phyloP scores from a whole-genome alignment of 768 basidiomycete genomes.

The Agaricus sinodeliciosus region DNA sequence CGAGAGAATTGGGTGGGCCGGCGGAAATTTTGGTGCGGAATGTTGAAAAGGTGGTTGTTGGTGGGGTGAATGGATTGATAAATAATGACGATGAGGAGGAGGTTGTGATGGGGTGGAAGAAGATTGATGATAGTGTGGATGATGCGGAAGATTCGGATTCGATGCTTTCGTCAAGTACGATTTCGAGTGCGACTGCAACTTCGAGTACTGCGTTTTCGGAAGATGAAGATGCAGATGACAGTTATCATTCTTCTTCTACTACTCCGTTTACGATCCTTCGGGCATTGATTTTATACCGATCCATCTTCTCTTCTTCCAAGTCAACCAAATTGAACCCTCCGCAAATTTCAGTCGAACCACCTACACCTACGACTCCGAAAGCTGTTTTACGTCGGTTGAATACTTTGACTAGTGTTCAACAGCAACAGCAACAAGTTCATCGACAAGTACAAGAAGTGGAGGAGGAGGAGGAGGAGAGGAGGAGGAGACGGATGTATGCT shows the following conservation, averaged over 20 bases:
- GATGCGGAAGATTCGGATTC: too few relatives aligned
- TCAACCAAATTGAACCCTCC: slow-evolving; percentile 37
- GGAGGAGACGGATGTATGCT: slow-evolving; percentile 33
- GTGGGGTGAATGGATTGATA: not conserved
- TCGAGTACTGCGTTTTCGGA: not conserved
- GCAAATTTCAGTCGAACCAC: slow-evolving; percentile 26
- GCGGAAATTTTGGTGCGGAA: slow-evolving; percentile 45
- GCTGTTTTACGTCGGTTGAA: not conserved
- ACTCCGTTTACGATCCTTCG: slow-evolving; percentile 35
- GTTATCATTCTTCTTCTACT: slow-evolving; percentile 38
- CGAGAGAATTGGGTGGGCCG: slow-evolving; percentile 56
- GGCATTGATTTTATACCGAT: slow-evolving; percentile 55
- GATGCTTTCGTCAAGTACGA: too few relatives aligned
- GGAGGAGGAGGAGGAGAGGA: slow-evolving; percentile 18
- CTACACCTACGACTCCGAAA: slow-evolving; percentile 36
- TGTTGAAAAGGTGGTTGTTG: slow-evolving; percentile 38
- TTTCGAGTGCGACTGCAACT: not conserved
- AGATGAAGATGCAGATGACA: slow-evolving; percentile 13
- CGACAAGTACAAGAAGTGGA: not conserved
- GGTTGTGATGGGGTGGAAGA: too few relatives aligned
- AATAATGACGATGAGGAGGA: not conserved
- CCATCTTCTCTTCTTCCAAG: slow-evolving; percentile 40
- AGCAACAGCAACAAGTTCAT: not conserved
- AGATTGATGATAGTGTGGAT: too few relatives aligned
- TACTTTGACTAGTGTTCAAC: not conserved